Percentiles rank a stretch among this genome's conserved stretches.
These are phyloP conservation scores for Venturiaceae sp. DNA, from an alignment of 2,329 filamentous ascomycete genomes.

Conservation along the genomic window DNA sequence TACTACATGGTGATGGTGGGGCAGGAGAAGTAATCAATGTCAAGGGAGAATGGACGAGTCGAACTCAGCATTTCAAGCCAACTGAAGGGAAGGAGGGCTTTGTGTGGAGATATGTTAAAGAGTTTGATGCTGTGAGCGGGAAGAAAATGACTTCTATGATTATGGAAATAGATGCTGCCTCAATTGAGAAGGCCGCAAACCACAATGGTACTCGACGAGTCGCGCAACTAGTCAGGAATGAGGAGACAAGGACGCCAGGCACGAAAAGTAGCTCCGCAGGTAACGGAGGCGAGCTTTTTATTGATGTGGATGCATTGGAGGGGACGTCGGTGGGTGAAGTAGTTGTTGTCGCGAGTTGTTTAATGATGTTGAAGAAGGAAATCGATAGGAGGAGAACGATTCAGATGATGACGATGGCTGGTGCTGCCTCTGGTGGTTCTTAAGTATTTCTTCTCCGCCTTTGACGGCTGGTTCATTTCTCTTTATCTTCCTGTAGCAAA, in stretches of 20 bases:
- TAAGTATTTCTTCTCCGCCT: too few species aligned
- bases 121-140: constrained; percentile 20
- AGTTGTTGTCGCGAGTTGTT: constrained; percentile 45
- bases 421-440: constrained; percentile 5
- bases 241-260: constrained; percentile 29
- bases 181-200: constrained; percentile 13
- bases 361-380: constrained; percentile 58
- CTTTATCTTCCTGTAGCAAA: too few species aligned
- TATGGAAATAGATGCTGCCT: neutral
- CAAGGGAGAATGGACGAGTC: constrained; percentile 33
- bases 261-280: constrained; percentile 27
- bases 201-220: too few species aligned
- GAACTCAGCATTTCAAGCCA: constrained; percentile 36
- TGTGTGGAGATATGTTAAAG: constrained; percentile 43
- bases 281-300: constrained; percentile 37
- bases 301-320: constrained; percentile 29
- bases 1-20: constrained; percentile 19
- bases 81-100: constrained; percentile 41
- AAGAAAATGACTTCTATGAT: constrained; percentile 18
- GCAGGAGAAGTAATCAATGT: constrained; percentile 23
- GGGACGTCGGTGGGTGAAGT: constrained; percentile 33
- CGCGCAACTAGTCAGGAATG: constrained; percentile 30
- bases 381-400: constrained; percentile 45
- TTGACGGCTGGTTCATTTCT: too few species aligned
- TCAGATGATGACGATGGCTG: constrained; percentile 38